These are phyloP conservation scores for Tinospora cordifolia DNA, from an alignment of 164 flowering plant species.

Conservation along the genomic window DNA sequence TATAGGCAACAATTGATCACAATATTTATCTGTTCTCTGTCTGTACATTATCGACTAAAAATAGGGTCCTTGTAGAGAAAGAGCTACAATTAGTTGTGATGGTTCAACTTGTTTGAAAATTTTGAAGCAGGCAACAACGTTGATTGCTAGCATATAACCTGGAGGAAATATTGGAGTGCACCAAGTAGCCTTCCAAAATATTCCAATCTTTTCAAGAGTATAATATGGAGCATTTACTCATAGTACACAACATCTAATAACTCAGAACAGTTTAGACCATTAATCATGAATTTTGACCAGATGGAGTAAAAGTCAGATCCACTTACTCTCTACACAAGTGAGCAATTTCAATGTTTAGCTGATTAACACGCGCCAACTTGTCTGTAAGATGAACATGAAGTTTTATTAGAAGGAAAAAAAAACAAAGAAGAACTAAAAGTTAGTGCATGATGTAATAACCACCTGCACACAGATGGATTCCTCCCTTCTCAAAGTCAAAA, in stretches of 20 bases:
- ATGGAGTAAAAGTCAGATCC: conserved; percentile 2
- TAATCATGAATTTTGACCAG: not conserved
- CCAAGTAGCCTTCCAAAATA: not conserved
- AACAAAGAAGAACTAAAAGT: not conserved
- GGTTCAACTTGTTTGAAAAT: too few species aligned
- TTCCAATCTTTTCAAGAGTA: not conserved
- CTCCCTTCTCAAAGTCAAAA: conserved; percentile 94
- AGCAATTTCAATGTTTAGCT: conserved; percentile 56
- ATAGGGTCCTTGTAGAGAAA: too few species aligned
- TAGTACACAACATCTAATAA: not conserved
- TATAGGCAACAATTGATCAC: too few species aligned
- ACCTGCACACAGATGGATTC: conserved; percentile 83
- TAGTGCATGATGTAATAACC: not conserved
- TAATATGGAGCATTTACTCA: not conserved
- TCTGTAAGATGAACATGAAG: conserved; percentile 37
- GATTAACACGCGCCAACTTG: conserved; percentile 63
- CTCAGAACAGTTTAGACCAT: not conserved
- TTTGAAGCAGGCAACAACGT: too few species aligned
- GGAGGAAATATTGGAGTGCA: too few species aligned
- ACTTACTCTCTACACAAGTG: conserved; percentile 74
- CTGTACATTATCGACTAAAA: too few species aligned
- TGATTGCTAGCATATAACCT: too few species aligned
- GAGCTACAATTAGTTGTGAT: too few species aligned
- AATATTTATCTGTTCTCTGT: too few species aligned
- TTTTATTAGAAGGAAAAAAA: not conserved